phyloP scores from a whole-genome alignment of 345 rosid species.

The Eucalyptus victrix region DNA sequence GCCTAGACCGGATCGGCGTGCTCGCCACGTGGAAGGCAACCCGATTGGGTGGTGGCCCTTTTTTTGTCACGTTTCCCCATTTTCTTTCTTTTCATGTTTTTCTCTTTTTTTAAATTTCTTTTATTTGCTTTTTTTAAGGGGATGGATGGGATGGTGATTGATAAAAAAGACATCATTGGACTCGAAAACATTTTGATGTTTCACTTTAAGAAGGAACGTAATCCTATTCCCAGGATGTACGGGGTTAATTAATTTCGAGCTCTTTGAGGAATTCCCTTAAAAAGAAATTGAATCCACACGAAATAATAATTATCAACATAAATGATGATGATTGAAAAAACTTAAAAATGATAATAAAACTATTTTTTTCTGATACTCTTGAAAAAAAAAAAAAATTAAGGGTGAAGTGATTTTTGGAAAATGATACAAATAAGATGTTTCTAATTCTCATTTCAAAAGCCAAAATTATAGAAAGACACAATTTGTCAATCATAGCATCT shows the following conservation, averaged over 20 bases:
- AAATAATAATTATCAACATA: rapidly evolving
- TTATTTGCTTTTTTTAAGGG: background rate
- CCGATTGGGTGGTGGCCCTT: background rate
- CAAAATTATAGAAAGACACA: background rate
- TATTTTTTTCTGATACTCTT: background rate
- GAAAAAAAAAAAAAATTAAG: background rate
- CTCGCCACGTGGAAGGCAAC: background rate
- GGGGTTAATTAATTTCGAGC: background rate
- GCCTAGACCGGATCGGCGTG: background rate
- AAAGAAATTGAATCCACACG: background rate
- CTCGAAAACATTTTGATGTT: background rate
- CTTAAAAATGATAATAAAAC: background rate
- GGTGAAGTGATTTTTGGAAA: background rate
- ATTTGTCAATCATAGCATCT: background rate
- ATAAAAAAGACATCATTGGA: background rate
- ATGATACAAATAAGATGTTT: background rate
- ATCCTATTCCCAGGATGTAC: background rate
- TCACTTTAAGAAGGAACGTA: background rate
- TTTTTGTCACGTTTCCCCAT: background rate
- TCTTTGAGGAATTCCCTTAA: background rate
- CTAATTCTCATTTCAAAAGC: background rate
- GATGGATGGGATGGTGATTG: background rate
- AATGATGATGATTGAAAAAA: background rate
- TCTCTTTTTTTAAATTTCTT: background rate
- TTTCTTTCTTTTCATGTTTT: rapidly evolving